A percentile compares a stretch with the other conserved stretches of the same genome.
phyloP scores from a whole-genome alignment of 2,329 filamentous ascomycete genomes.

The Fusarium cicatricum region DNA sequence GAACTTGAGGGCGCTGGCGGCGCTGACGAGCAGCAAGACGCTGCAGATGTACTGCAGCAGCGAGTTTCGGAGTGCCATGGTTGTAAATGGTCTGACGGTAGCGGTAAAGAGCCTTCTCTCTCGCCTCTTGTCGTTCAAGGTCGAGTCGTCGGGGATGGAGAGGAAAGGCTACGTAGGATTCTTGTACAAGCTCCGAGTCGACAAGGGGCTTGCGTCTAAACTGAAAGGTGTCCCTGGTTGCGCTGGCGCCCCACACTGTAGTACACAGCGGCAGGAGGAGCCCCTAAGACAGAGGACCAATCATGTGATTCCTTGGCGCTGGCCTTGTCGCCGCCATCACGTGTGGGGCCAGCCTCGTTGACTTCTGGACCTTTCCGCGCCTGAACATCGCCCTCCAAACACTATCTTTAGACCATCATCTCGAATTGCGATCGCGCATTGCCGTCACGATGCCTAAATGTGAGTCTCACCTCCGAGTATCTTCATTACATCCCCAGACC shows the following conservation, averaged over 20 bases:
- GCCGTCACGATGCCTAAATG: slow-evolving; percentile 83
- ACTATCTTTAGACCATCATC: slow-evolving; percentile 16
- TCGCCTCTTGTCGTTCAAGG: slow-evolving; percentile 14
- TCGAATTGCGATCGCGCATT: slow-evolving; percentile 21
- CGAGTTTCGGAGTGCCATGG: slow-evolving; percentile 60
- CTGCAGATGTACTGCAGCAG: slow-evolving; percentile 67
- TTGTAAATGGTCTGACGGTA: slow-evolving; percentile 11
- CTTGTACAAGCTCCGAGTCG: slow-evolving; percentile 25
- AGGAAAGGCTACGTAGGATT: slow-evolving; percentile 38
- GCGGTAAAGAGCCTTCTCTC: slow-evolving; percentile 8
- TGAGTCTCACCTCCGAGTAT: slow-evolving; percentile 58
- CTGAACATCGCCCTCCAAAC: slow-evolving; percentile 17
- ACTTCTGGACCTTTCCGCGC: slow-evolving; percentile 34
- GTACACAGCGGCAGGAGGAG: slow-evolving; percentile 11
- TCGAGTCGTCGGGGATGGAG: slow-evolving; percentile 14
- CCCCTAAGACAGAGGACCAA: slow-evolving; percentile 25
- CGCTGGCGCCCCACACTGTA: slow-evolving; percentile 36
- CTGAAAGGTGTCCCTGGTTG: slow-evolving; percentile 46
- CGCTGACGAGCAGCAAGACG: slow-evolving; percentile 63
- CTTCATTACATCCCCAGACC: slow-evolving; percentile 6
- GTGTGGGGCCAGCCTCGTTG: slow-evolving; percentile 44
- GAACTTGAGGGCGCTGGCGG: slow-evolving; percentile 83
- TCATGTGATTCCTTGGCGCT: slow-evolving; percentile 24
- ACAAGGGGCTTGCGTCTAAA: slow-evolving; percentile 37
- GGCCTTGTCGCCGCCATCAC: slow-evolving; percentile 41